Evolutionary conservation across 2,329 filamentous ascomycete species (phyloP).

Genomic region (Ophidiomyces ophidiicola): DNA sequence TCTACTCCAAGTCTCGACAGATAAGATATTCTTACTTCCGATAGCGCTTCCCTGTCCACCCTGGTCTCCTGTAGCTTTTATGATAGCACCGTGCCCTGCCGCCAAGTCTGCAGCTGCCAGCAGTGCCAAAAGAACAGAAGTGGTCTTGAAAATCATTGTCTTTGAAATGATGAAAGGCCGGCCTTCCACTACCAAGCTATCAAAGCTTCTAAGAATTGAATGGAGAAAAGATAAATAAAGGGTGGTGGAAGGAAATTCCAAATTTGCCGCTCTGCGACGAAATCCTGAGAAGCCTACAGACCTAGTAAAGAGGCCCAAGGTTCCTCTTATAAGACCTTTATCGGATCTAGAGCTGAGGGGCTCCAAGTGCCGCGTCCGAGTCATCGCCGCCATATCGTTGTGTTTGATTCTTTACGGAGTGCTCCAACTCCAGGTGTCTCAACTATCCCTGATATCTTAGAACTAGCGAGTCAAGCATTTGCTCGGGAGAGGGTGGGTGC

Average conservation of each 20-base stretch:
- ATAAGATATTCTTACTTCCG: constrained; percentile 35
- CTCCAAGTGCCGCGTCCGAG: too few species aligned
- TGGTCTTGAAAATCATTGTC: constrained; percentile 6
- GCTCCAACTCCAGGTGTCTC: constrained; percentile 9
- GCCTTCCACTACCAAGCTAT: constrained; percentile 60
- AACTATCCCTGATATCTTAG: not conserved
- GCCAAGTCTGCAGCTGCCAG: constrained; percentile 45
- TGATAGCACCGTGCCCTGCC: constrained; percentile 50
- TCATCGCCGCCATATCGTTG: not conserved
- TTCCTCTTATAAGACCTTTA: constrained; percentile 11
- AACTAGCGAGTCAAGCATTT: not conserved
- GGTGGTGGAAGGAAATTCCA: not conserved
- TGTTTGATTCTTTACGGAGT: not conserved
- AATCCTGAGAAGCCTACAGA: not conserved
- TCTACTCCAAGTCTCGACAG: constrained; percentile 16
- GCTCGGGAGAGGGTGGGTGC: too few species aligned
- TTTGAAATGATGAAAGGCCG: constrained; percentile 59
- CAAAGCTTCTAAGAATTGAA: constrained; percentile 9
- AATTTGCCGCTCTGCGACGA: not conserved
- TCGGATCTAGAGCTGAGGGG: too few species aligned
- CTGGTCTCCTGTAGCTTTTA: constrained; percentile 44
- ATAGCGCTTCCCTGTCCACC: constrained; percentile 42
- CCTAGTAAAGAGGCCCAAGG: not conserved
- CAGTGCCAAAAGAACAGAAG: constrained; percentile 31
- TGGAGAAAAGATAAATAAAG: not conserved